phyloP scores from a whole-genome alignment of 108 stramenopile species.

The Fragilaria crotonensis region DNA sequence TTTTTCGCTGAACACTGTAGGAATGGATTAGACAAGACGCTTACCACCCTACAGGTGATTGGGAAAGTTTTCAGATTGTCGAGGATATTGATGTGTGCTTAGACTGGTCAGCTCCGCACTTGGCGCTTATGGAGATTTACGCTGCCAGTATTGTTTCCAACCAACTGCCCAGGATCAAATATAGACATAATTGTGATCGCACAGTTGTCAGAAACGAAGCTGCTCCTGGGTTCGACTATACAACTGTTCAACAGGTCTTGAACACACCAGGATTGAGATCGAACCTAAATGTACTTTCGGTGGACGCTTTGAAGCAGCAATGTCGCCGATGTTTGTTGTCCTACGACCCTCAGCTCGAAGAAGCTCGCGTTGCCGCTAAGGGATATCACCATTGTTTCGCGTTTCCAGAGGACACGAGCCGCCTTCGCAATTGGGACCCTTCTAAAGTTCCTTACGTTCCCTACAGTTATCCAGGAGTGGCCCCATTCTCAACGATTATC shows the following conservation, averaged over 20 bases:
- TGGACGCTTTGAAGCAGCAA: neutral
- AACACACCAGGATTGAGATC: neutral
- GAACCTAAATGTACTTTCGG: neutral
- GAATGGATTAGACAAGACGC: slow-evolving; percentile 8
- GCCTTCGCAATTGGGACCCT: no score
- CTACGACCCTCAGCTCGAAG: neutral
- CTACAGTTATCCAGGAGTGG: no score
- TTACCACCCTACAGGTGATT: neutral
- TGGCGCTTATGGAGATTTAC: neutral
- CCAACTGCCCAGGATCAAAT: neutral
- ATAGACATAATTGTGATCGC: neutral
- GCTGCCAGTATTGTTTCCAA: neutral
- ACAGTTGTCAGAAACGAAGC: neutral
- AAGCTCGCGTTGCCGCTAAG: neutral
- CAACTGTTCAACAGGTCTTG: slow-evolving; percentile 1
- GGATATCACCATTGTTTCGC: slow-evolving; percentile 4
- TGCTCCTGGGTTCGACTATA: neutral
- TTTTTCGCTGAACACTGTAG: no score
- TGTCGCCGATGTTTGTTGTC: neutral
- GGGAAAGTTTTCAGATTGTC: neutral
- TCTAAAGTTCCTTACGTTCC: no score
- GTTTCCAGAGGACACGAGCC: neutral
- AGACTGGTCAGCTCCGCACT: slow-evolving; percentile 6
- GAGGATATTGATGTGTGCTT: slow-evolving; percentile 1
- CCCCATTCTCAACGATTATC: no score